These are phyloP conservation scores for Davidsoniella virescens DNA, from an alignment of 2,329 filamentous ascomycete species.

Conservation along the genomic window DNA sequence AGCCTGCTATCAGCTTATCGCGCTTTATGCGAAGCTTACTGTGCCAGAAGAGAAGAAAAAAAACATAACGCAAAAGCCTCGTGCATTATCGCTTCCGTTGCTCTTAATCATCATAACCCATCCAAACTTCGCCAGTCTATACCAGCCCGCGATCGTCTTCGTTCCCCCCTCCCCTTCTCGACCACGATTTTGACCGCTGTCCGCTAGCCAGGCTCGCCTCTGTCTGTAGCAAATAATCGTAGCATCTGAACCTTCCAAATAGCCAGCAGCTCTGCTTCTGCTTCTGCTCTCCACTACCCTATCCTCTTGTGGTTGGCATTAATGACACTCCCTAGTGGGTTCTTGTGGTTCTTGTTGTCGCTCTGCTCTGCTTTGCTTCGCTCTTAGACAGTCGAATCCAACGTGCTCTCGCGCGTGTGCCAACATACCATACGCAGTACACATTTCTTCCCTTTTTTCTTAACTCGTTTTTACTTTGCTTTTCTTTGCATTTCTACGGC, in stretches of 20 bases:
- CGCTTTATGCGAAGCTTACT: no score
- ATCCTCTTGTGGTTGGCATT: background rate
- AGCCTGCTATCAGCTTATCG: no score
- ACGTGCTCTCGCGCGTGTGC: constrained; percentile 1
- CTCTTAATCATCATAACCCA: no score
- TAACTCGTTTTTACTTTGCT: background rate
- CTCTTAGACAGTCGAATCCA: background rate
- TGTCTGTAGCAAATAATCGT: background rate
- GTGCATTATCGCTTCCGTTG: no score
- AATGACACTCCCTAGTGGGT: background rate
- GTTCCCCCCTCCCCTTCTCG: no score
- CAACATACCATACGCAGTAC: constrained; percentile 13
- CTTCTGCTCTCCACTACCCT: background rate
- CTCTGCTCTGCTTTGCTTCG: background rate
- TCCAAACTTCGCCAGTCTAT: no score
- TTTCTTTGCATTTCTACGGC: constrained; percentile 5
- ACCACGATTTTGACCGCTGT: no score
- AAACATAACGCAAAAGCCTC: no score
- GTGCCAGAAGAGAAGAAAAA: no score
- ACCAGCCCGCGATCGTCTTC: no score
- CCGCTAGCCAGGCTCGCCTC: background rate
- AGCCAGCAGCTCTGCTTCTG: no score
- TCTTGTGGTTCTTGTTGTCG: background rate
- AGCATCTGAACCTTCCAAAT: no score
- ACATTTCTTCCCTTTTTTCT: constrained; percentile 7